These are phyloP conservation scores for Lecanicillium sp. DNA, from an alignment of 2,329 filamentous ascomycete genomes.

Conservation along the genomic window DNA sequence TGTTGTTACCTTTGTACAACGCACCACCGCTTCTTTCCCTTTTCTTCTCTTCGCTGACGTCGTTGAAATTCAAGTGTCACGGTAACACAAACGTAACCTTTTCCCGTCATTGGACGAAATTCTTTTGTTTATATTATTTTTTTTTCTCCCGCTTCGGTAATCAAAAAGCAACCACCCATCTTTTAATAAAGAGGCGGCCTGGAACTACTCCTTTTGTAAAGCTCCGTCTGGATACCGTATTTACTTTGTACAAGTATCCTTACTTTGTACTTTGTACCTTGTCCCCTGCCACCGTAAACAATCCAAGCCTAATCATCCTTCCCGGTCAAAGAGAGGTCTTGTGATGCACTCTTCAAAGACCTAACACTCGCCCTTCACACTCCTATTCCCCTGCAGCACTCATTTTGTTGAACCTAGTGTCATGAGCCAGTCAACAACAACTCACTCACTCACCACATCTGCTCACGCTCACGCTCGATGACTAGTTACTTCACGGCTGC, in stretches of 20 bases:
- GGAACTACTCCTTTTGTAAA: neutral
- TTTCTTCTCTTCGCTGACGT: too few relatives aligned
- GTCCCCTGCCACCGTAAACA: neutral
- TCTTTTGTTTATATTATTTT: neutral
- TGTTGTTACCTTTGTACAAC: neutral
- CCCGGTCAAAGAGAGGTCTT: neutral
- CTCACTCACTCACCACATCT: neutral
- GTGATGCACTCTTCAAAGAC: constrained; percentile 1
- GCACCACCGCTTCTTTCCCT: neutral
- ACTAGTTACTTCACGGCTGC: neutral
- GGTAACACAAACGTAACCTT: neutral
- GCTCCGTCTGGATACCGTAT: neutral
- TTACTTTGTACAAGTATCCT: neutral
- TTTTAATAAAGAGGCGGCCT: too few relatives aligned
- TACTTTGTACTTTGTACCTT: neutral
- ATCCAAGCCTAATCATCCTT: neutral
- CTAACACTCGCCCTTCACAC: neutral
- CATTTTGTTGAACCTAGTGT: constrained; percentile 4
- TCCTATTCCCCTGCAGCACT: neutral
- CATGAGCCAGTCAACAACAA: neutral
- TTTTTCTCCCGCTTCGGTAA: neutral
- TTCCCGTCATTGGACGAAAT: too few relatives aligned
- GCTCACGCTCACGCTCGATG: too few relatives aligned
- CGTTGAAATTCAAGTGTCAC: neutral
- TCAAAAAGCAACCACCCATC: too few relatives aligned